Evolutionary conservation across 352 stramenopile species (phyloP), one percentile per base, ranked within the genome.

Genomic region (Globisporangium irregulare): DNA sequence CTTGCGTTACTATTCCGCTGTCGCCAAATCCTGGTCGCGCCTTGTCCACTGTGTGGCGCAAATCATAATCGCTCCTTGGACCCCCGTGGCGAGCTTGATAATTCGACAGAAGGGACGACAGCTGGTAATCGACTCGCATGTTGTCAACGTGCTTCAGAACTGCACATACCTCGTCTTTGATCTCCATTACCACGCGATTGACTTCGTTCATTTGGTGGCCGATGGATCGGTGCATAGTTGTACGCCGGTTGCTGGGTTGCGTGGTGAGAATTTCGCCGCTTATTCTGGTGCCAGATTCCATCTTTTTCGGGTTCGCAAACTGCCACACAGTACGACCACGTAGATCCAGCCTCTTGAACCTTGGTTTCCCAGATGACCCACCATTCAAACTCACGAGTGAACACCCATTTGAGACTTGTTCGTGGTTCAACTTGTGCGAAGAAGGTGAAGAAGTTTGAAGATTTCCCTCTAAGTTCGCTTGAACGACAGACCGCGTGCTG

Each of bases 131-230:
- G 1, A 91, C 60, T 24, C 84, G 80, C 29, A 89, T 74, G 53
- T 78, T 79, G 60, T 91, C 81, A 46, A 92, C 67, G 20, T 81
- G 64, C 29, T 86, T 72, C 56, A 92, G 70, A 62, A 88, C 84
- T 5, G 74, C 80, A 55, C 84, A 92, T 27, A 89, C 79, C 48
- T 90, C 76, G 57, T 92, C 75, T 60, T 92, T 92, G 59, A 92
- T 91, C 65, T 91, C 79, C 79, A 92, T 87, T 0, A 92, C 73
- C 18, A 87, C 70, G 5, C 73, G 76, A 59, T 82, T 84, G 0
- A 74, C 55, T 24, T 85, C 73, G 60, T 74, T 82, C 72, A 78
- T 77, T 29, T 82, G 71, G 59, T 84, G 70, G 1, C 69, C 62
- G 54, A 67, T 73, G 29, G 71, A 60, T 48, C 9, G 22, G 14